Evolutionary conservation across 2,329 filamentous ascomycete genomes (phyloP).

Genomic region (Colletotrichum spaethianum): DNA sequence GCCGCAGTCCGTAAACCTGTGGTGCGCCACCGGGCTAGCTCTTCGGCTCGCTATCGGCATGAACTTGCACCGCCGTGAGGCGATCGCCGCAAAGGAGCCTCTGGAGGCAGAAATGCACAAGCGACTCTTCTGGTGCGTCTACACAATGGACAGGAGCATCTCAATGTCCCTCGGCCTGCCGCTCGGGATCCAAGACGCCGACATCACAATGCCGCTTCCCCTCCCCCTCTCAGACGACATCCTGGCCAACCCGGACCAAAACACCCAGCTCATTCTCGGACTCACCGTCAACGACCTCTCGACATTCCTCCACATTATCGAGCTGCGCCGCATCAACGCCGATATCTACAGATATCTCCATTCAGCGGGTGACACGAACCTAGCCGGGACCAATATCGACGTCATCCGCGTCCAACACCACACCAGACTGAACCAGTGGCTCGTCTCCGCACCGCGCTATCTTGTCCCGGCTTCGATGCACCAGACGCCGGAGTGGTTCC

Average conservation of each 20-base stretch:
- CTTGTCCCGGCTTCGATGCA: constrained; percentile 43
- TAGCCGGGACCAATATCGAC: neutral
- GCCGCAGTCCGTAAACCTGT: constrained; percentile 46
- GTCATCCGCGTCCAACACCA: constrained; percentile 17
- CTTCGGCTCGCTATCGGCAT: constrained; percentile 45
- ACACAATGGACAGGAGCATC: constrained; percentile 46
- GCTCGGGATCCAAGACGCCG: constrained; percentile 44
- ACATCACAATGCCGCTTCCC: constrained; percentile 45
- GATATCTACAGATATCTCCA: constrained; percentile 44
- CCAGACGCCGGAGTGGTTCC: constrained; percentile 48
- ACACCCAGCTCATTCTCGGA: neutral
- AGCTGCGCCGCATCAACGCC: constrained; percentile 46
- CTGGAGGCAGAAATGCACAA: constrained; percentile 46
- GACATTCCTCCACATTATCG: constrained; percentile 47
- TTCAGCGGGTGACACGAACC: constrained; percentile 17
- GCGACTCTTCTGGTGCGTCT: constrained; percentile 50
- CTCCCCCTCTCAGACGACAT: constrained; percentile 27
- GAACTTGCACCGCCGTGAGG: constrained; percentile 42
- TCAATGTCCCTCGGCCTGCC: constrained; percentile 47
- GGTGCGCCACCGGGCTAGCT: constrained; percentile 45
- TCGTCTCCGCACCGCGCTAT: constrained; percentile 46
- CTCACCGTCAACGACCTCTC: constrained; percentile 41
- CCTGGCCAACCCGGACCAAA: constrained; percentile 11
- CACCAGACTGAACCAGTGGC: constrained; percentile 44
- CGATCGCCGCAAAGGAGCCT: constrained; percentile 30